Base-by-base conservation (phyloP, 1,139 yeast species). In the Suhomyces terraborum region DNA sequence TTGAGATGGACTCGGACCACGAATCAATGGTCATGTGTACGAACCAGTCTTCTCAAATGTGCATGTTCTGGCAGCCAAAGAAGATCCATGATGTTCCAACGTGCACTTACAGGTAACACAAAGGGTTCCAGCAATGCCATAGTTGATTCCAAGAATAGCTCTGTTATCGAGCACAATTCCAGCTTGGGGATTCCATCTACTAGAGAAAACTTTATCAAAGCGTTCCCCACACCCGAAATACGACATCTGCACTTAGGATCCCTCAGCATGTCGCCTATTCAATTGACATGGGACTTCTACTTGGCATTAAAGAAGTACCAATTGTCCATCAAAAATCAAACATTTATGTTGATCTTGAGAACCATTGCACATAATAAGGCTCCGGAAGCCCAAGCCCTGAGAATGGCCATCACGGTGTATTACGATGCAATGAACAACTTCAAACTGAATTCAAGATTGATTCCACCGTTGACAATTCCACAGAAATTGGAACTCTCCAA, bases 341-440 rank as follows among this genome's bases (percentile, higher is more conserved):
- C 43, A 3, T 38, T 32, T 19, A 10, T 33, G 8, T 26, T 31
- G 31, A 19, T 41, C n/a, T 21, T 44, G 36, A 36, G 35, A 8
- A 14, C 31, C 13, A 28, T 40, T 5, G 29, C 42, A n/a, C 8
- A 19, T 6, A 33, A 34, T 13, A 10, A 14, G 14, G 32, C 38
- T 17, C 21, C 31, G 31, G 32, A 45, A 31, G 42, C 41, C 3
- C 51, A 45, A 31, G 42, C 41, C 3, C 51, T 42, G 48, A 35
- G 26, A 14, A 36, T 40, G 34, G 56, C 57, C 3, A 31, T 48
- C 3, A 22, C 42, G 3, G 40, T 49, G 7, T 55, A 40, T 35
- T 38, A 38, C 19, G 53, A 52, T 32, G 55, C 52, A 5, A 41
- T 53, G 42, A 48, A 43, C 26, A 31, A 38, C 18, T 43, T 42